These are phyloP conservation scores for Neofusicoccum umdonicola DNA, from an alignment of 2,329 filamentous ascomycete genomes.

Conservation along the genomic window DNA sequence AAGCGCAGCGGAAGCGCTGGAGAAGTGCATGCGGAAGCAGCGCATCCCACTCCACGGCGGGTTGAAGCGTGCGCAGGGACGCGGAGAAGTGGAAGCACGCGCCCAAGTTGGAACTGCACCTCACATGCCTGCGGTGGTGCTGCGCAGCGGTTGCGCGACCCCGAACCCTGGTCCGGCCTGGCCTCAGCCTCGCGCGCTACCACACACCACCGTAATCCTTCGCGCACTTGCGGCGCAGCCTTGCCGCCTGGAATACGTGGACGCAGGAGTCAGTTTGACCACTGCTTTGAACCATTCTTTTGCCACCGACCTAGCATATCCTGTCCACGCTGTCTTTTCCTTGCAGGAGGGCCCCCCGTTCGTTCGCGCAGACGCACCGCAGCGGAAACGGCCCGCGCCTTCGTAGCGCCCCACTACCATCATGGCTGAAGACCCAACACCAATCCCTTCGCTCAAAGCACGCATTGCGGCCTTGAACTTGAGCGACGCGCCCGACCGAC, in stretches of 20 bases:
- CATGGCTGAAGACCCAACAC: conserved; percentile 26
- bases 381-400: conserved; percentile 6
- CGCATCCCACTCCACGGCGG: too few species aligned
- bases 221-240: not conserved
- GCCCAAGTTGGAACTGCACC: too few species aligned
- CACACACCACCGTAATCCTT: not conserved
- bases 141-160: too few species aligned
- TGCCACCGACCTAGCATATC: not conserved
- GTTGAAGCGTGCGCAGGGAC: too few species aligned
- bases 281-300: not conserved
- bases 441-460: conserved; percentile 39
- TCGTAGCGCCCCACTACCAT: conserved; percentile 17
- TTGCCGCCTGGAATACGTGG: not conserved
- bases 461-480: conserved; percentile 50
- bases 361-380: conserved; percentile 33
- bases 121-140: too few species aligned
- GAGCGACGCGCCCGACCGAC: conserved; percentile 41
- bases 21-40: too few species aligned
- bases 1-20: not conserved
- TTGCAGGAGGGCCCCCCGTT: conserved; percentile 22
- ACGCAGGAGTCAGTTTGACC: not conserved
- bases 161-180: not conserved
- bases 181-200: conserved; percentile 12
- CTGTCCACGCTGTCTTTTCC: not conserved
- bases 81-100: too few species aligned